phyloP scores from a whole-genome alignment of 768 basidiomycete species.

The Omphalotus guepiniiformis region DNA sequence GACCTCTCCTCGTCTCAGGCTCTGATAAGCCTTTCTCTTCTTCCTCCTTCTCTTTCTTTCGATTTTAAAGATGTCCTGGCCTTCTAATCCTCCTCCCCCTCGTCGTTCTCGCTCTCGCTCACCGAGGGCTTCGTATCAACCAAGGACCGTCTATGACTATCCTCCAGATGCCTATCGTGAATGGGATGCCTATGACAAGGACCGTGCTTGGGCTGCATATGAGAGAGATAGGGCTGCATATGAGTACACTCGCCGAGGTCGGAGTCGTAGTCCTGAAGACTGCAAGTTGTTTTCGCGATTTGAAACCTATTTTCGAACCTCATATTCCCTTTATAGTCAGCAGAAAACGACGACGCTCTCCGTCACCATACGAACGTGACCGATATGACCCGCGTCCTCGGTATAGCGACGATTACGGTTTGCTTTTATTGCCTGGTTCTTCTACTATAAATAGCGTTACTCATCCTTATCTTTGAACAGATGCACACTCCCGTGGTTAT shows the following conservation, averaged over 20 bases:
- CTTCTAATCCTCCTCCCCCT: constrained; percentile 67
- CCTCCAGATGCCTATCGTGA: constrained; percentile 57
- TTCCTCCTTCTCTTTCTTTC: constrained; percentile 54
- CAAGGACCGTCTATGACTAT: constrained; percentile 55
- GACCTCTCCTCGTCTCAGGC: constrained; percentile 68
- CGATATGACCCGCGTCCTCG: constrained; percentile 80
- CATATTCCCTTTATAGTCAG: constrained; percentile 38
- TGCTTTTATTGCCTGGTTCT: constrained; percentile 17
- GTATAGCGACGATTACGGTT: constrained; percentile 81
- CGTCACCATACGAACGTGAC: constrained; percentile 80
- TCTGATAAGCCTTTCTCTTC: constrained; percentile 63
- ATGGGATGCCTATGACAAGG: constrained; percentile 73
- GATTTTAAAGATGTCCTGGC: constrained; percentile 78
- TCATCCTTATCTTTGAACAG: constrained; percentile 30
- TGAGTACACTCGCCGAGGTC: constrained; percentile 64
- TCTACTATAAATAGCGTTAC: too few species aligned
- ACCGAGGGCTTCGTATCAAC: constrained; percentile 55
- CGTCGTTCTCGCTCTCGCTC: constrained; percentile 85
- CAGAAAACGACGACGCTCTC: constrained; percentile 77
- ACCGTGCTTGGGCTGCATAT: constrained; percentile 58
- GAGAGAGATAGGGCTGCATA: constrained; percentile 68
- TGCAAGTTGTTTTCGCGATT: constrained; percentile 31
- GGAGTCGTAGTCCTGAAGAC: constrained; percentile 84
- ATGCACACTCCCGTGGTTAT: constrained; percentile 61
- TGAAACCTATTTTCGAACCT: constrained; percentile 9